Base-by-base conservation (phyloP, 495 filamentous ascomycete species). In the Trichoderma asperelloides region DNA sequence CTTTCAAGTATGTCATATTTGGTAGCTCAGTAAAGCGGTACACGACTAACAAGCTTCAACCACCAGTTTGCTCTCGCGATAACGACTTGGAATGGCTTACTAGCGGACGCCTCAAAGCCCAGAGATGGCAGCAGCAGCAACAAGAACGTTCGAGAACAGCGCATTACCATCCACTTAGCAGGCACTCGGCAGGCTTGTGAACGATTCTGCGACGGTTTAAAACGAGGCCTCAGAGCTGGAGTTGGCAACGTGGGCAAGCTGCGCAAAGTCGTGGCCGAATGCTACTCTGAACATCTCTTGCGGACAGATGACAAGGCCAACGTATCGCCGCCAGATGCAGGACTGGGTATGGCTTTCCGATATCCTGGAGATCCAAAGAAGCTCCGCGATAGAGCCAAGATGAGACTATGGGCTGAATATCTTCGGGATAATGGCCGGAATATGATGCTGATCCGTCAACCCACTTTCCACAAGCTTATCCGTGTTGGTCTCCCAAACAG, bases 331-430 rank as follows among this genome's bases (percentile, higher is more conserved):
- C 96, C 96, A 16, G 94, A 98, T 79, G 92, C 93, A 21, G 95
- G 95, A 8, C 79, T 98, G 66, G 95, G 95, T 37, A 90, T 94
- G 86, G 76, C 94, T 9, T 98, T 97, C 78, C 88, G 89, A 72
- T 98, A 98, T 76, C 95, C 95, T 5, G 95, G 95, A 41, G 94
- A 98, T 82, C 88, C 92, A n/a, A 90, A 90, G 69, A 98, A 98
- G 77, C 84, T 97, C 47, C 84, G 95, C 70, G 96, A 98, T 78
- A 83, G 91, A 49, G 96, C 93, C 71, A 98, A 98, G 82, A 98
- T 98, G 91, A 84, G 95, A 65, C 76, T 98, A 27, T 98, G 95
- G 95, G 89, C 88, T 57, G 95, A 98, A 80, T 98, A 98, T 77
- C 82, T 98, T 62, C 83, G 91, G 79, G 96, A 98, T 75, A 97